Evolutionary conservation across 331 rosid genomes (phyloP).

Genomic region (Quercus phellos): DNA sequence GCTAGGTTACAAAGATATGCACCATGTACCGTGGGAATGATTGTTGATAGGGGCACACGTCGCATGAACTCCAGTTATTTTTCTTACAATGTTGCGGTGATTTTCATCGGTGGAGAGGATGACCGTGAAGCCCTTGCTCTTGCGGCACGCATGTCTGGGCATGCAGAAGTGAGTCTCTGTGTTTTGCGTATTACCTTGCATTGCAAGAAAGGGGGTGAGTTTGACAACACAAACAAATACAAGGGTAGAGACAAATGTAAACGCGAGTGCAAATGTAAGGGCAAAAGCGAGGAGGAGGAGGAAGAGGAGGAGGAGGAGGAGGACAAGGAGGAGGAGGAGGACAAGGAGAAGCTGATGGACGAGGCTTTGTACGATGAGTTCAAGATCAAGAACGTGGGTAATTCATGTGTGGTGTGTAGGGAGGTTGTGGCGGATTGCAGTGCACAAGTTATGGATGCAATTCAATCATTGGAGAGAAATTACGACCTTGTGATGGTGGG

Average conservation of each 20-base stretch:
- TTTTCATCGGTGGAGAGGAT: neutral
- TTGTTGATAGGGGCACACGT: neutral
- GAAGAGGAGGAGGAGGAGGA: neutral
- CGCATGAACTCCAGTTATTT: neutral
- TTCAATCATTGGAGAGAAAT: conserved; percentile 24
- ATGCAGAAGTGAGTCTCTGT: neutral
- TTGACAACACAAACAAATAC: too few species aligned
- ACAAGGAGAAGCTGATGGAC: conserved; percentile 23
- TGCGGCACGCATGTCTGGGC: neutral
- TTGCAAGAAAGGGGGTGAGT: too few species aligned
- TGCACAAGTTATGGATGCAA: conserved; percentile 13
- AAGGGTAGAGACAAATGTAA: too few species aligned
- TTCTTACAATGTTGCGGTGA: neutral
- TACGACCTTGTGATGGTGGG: conserved; percentile 56
- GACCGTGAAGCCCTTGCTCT: conserved; percentile 9
- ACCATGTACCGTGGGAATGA: conserved; percentile 4
- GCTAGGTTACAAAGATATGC: neutral
- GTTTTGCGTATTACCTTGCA: neutral
- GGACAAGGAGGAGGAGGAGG: neutral
- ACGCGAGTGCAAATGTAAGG: too few species aligned
- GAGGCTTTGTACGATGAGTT: conserved; percentile 42
- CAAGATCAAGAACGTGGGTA: conserved; percentile 19
- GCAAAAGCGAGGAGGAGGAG: neutral
- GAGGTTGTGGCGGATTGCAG: conserved; percentile 41
- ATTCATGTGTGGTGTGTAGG: conserved; percentile 3